Evolutionary conservation across 306 rosid genomes (phyloP).

Genomic region (Acacia confusa): DNA sequence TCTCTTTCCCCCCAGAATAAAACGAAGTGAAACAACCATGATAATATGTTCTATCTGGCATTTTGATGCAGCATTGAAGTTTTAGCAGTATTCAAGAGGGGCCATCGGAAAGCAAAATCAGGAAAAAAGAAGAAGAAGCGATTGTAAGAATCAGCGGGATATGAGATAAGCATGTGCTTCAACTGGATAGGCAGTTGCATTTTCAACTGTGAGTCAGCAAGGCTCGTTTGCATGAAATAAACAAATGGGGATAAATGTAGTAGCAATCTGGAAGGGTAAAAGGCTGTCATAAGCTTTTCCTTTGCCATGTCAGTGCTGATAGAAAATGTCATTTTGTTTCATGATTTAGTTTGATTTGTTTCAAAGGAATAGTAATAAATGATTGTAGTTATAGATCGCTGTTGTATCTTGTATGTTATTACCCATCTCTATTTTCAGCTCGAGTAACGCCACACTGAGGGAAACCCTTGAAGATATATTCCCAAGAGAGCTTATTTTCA

Average conservation of each 20-base stretch:
- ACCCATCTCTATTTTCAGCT: background rate
- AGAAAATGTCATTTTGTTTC: background rate
- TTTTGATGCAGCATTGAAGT: constrained; percentile 60
- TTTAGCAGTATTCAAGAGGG: constrained; percentile 69
- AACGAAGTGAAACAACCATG: background rate
- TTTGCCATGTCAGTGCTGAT: background rate
- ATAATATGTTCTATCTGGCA: background rate
- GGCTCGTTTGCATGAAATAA: background rate
- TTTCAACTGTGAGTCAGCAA: background rate
- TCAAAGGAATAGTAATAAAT: background rate
- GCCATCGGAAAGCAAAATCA: constrained; percentile 48
- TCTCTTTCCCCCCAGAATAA: background rate
- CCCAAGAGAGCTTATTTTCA: background rate
- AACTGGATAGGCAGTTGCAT: background rate
- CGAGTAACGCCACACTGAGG: background rate
- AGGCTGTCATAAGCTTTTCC: constrained; percentile 6
- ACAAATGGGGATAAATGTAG: background rate
- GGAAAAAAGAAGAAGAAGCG: constrained; percentile 57
- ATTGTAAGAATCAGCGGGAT: constrained; percentile 18
- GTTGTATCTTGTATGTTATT: background rate
- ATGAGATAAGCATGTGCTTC: background rate
- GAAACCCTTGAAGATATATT: background rate
- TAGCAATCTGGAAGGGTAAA: background rate
- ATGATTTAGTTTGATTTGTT: background rate
- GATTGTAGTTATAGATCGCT: background rate